Conservation (phyloP, 2,329 filamentous ascomycete species). For the Cladosporium sp. region DNA sequence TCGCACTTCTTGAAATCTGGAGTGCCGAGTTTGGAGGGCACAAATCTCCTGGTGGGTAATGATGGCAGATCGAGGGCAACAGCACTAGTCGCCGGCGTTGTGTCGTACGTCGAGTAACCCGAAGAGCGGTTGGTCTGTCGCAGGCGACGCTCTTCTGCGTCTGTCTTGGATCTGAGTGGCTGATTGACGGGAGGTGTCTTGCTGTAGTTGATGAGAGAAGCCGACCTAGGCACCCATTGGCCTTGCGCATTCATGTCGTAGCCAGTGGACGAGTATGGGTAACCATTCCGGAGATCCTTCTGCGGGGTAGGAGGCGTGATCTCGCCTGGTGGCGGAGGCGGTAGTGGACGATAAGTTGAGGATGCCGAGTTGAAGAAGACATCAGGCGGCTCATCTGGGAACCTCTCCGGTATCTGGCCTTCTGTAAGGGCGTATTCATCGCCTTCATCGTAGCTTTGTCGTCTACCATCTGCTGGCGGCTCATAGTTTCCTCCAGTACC, state of each 20-base stretch:
- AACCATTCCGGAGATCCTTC: conserved; percentile 3
- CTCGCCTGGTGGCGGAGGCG: conserved; percentile 64
- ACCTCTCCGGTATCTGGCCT: conserved; percentile 40
- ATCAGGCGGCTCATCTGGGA: conserved; percentile 69
- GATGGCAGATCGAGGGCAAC: conserved; percentile 81
- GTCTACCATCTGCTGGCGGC: conserved; percentile 64
- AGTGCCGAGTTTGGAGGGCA: conserved; percentile 77
- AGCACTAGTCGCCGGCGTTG: conserved; percentile 41
- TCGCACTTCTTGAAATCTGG: conserved; percentile 80
- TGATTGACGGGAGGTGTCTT: conserved; percentile 76
- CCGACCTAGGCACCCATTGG: conserved; percentile 66
- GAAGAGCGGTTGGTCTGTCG: conserved; percentile 48
- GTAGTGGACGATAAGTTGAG: conserved; percentile 59
- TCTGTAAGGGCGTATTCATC: conserved; percentile 66
- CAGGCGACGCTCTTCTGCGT: conserved; percentile 70
- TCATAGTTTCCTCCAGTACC: conserved; percentile 87
- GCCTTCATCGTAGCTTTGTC: conserved; percentile 88
- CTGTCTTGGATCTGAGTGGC: conserved; percentile 90
- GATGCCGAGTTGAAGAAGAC: conserved; percentile 92
- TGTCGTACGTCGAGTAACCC: conserved; percentile 42
- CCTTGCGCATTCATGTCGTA: conserved; percentile 32
- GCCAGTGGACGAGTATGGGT: conserved; percentile 30
- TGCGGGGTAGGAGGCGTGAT: conserved; percentile 37
- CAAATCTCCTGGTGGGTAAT: conserved; percentile 78
- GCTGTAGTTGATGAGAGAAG: conserved; percentile 80